Evolutionary conservation across 306 rosid genomes (phyloP).

Genomic region (Prunus campanulata): DNA sequence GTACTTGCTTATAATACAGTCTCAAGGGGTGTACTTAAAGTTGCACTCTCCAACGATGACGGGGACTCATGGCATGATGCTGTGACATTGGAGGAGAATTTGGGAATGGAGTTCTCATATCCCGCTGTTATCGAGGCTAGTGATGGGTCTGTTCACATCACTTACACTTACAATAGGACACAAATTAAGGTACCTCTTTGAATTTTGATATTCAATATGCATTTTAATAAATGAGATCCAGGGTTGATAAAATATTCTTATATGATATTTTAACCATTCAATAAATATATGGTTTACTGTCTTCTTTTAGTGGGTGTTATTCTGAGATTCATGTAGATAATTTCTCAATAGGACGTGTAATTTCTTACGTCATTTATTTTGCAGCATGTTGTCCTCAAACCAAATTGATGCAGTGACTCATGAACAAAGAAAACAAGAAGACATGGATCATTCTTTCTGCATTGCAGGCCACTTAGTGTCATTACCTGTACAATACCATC

Average conservation of each 20-base stretch:
- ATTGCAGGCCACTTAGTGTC: background rate
- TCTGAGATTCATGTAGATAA: constrained; percentile 5
- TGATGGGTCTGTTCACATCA: constrained; percentile 69
- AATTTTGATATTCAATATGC: constrained; percentile 13
- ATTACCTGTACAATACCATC: background rate
- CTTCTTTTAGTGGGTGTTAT: constrained; percentile 7
- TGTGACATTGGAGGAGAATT: constrained; percentile 67
- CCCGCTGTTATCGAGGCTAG: constrained; percentile 90
- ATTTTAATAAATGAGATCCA: constrained; percentile 1
- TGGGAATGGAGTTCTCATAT: constrained; percentile 78
- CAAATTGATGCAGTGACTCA: constrained; percentile 32
- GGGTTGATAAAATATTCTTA: background rate
- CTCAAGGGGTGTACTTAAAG: constrained; percentile 76
- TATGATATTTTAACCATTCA: background rate
- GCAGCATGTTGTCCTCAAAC: constrained; percentile 78
- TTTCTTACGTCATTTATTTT: constrained; percentile 21
- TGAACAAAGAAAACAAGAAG: constrained; percentile 22
- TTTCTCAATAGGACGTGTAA: constrained; percentile 8
- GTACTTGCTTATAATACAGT: constrained; percentile 71
- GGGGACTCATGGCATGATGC: constrained; percentile 80
- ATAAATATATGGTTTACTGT: background rate
- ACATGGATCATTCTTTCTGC: constrained; percentile 9
- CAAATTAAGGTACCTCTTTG: constrained; percentile 69
- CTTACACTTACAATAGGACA: constrained; percentile 79
- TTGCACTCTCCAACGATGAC: constrained; percentile 75